Evolutionary conservation across 1,284 basidiomycete species (phyloP).

Genomic region (Puccinia horiana): DNA sequence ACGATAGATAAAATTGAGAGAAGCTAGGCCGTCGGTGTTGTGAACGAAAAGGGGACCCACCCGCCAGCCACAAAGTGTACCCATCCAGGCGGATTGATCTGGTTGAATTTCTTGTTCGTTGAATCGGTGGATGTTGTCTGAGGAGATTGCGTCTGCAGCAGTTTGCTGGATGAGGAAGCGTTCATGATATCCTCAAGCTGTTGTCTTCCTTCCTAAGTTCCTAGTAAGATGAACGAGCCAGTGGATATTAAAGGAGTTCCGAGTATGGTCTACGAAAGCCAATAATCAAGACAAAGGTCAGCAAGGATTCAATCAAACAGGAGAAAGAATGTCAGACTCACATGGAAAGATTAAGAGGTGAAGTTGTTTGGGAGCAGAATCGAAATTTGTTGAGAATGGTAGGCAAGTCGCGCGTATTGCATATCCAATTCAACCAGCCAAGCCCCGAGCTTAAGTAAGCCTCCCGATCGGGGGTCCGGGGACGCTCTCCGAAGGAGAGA

Average conservation of each 20-base stretch:
- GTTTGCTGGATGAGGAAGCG: not conserved
- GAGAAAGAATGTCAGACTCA: not conserved
- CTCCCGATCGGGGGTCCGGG: too few species aligned
- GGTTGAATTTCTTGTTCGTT: not conserved
- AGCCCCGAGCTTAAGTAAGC: too few species aligned
- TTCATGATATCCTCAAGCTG: not conserved
- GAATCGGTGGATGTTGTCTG: not conserved
- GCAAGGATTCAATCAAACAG: too few species aligned
- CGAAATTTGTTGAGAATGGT: too few species aligned
- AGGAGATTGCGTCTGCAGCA: not conserved
- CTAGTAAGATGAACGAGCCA: not conserved
- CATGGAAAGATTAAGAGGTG: not conserved
- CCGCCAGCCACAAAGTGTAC: slow-evolving; percentile 62
- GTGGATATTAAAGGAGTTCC: not conserved
- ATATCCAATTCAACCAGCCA: too few species aligned
- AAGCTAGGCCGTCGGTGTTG: slow-evolving; percentile 1
- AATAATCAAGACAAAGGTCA: not conserved
- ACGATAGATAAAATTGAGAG: slow-evolving; percentile 27
- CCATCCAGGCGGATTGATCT: slow-evolving; percentile 52
- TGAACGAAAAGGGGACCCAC: slow-evolving; percentile 52
- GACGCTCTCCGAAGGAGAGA: too few species aligned
- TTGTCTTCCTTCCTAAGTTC: not conserved
- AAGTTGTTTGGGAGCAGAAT: not conserved
- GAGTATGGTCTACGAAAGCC: not conserved
- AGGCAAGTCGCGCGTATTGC: too few species aligned